Percentiles rank a stretch among this genome's conserved stretches.
These are phyloP conservation scores for Xerocomus amazonicus DNA, from an alignment of 1,284 basidiomycete genomes.

Conservation along the genomic window DNA sequence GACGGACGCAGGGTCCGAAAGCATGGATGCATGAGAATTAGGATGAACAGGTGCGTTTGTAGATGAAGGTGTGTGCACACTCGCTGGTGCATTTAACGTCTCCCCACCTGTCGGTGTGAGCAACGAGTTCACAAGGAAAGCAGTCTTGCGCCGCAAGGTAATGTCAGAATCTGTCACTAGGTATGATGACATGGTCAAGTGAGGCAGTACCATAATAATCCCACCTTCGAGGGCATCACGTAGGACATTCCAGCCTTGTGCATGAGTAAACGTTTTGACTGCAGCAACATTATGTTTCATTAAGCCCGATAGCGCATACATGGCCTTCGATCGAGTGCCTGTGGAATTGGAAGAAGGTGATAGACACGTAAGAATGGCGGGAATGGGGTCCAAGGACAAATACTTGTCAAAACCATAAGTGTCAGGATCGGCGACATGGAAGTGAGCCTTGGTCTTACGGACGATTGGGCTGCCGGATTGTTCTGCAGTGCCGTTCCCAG, in stretches of 20 bases:
- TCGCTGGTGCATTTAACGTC: conserved; percentile 8
- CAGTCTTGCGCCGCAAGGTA: conserved; percentile 75
- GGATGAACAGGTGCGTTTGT: conserved; percentile 44
- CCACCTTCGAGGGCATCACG: conserved; percentile 61
- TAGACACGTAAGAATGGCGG: conserved; percentile 63
- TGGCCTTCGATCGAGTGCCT: conserved; percentile 73
- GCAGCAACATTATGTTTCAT: conserved; percentile 81
- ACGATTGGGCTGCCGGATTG: conserved; percentile 86
- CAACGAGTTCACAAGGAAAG: conserved; percentile 81
- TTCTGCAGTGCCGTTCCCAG: conserved; percentile 94
- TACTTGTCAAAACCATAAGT: conserved; percentile 48
- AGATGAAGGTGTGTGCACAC: conserved; percentile 21
- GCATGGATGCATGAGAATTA: conserved; percentile 65
- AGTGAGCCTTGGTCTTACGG: conserved; percentile 47
- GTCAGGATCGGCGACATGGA: conserved; percentile 2
- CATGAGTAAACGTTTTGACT: conserved; percentile 53
- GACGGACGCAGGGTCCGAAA: conserved; percentile 46
- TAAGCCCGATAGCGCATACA: conserved; percentile 83
- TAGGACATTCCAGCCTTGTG: conserved; percentile 71
- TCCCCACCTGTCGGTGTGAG: conserved; percentile 51
- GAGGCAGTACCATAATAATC: conserved; percentile 20
- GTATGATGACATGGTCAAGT: neutral
- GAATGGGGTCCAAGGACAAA: conserved; percentile 65
- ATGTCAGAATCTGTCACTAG: conserved; percentile 67
- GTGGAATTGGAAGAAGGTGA: conserved; percentile 47